Evolutionary conservation across 2,329 filamentous ascomycete species (phyloP).

Genomic region (Colletotrichum orbiculare): DNA sequence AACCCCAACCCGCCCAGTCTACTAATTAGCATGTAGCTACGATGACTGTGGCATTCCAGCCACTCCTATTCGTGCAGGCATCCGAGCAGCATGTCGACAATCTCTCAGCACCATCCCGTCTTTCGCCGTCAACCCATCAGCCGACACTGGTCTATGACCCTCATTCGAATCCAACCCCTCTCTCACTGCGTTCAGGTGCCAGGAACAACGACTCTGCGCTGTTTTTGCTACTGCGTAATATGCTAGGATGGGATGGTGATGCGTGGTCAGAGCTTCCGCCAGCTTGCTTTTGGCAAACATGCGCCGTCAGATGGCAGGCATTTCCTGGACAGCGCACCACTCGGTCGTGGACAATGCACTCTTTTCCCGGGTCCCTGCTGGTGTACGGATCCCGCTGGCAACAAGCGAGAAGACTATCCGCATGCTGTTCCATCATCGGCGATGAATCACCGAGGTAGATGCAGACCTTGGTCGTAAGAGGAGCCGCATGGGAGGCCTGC

Average conservation of each 20-base stretch:
- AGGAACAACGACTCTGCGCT: slow-evolving; percentile 7
- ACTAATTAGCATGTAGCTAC: slow-evolving; percentile 10
- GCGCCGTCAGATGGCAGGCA: slow-evolving; percentile 9
- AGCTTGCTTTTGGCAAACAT: slow-evolving; percentile 26
- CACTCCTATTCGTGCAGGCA: slow-evolving; percentile 8
- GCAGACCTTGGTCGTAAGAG: too few relatives aligned
- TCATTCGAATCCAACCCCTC: background rate
- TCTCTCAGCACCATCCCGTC: slow-evolving; percentile 6
- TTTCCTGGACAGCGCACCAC: slow-evolving; percentile 8
- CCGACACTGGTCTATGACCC: background rate
- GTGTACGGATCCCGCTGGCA: too few relatives aligned
- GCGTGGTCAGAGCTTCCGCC: slow-evolving; percentile 23
- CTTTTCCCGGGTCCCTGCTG: background rate
- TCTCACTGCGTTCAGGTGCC: slow-evolving; percentile 1
- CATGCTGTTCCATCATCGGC: too few relatives aligned
- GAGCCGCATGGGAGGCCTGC: slow-evolving; percentile 9
- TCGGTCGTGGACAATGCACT: slow-evolving; percentile 10
- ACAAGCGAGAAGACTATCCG: too few relatives aligned
- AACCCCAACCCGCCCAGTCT: slow-evolving; percentile 8
- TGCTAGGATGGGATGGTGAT: slow-evolving; percentile 15
- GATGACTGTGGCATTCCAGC: slow-evolving; percentile 8
- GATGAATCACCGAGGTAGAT: too few relatives aligned
- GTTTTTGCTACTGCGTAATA: background rate
- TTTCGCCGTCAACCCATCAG: slow-evolving; percentile 2
- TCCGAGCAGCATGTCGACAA: background rate